Conservation (phyloP, 1,284 basidiomycete species). For the Rhodotorula sp. region DNA sequence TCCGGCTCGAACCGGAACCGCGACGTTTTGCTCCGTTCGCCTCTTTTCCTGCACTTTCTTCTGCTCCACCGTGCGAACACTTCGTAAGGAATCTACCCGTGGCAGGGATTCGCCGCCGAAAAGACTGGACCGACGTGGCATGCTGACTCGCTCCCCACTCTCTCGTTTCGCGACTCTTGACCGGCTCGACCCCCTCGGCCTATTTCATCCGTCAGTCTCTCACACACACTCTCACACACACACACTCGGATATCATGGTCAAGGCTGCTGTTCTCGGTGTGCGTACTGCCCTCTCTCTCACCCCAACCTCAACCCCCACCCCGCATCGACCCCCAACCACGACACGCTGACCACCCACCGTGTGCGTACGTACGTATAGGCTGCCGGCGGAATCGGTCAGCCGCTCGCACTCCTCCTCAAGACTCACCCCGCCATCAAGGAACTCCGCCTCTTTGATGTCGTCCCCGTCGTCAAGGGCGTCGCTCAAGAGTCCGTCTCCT, state of each 20-base stretch:
- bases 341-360: not conserved
- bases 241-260: not conserved
- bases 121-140: too few species aligned
- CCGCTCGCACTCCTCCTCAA: conserved; percentile 88
- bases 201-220: not conserved
- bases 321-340: not conserved
- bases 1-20: too few species aligned
- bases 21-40: too few species aligned
- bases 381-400: conserved; percentile 71
- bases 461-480: conserved; percentile 82
- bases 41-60: too few species aligned
- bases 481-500: conserved; percentile 54
- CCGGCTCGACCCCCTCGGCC: not conserved
- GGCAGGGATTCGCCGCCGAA: too few species aligned
- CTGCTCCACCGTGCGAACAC: too few species aligned
- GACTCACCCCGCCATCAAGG: conserved; percentile 48
- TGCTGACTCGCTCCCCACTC: too few species aligned
- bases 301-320: not conserved
- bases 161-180: too few species aligned
- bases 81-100: too few species aligned
- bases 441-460: conserved; percentile 90
- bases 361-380: not conserved
- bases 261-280: conserved; percentile 12
- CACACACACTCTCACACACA: too few species aligned
- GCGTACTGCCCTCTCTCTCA: not conserved